These are phyloP conservation scores for Maudiozyma serrabonitensis DNA, from an alignment of 805 yeast species.

Conservation along the genomic window DNA sequence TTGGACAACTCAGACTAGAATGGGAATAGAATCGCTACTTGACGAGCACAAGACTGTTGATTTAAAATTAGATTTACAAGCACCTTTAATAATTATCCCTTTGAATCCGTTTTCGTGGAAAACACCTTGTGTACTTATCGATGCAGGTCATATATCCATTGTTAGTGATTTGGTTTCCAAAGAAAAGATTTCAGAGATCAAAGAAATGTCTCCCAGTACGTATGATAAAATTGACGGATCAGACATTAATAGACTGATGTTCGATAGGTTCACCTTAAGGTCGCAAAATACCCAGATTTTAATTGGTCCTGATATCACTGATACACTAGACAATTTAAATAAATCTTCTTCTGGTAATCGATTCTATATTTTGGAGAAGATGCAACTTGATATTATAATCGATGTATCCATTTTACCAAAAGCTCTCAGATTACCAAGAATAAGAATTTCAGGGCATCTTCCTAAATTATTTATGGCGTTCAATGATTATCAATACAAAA, in stretches of 20 bases:
- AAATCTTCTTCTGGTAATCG: conserved; percentile 28
- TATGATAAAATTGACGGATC: conserved; percentile 46
- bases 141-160: conserved; percentile 91
- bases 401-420: conserved; percentile 82
- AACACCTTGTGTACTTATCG: conserved; percentile 83
- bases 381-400: conserved; percentile 61
- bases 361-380: conserved; percentile 62
- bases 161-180: conserved; percentile 71
- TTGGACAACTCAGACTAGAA: conserved; percentile 75
- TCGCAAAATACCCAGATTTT: conserved; percentile 81
- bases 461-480: conserved; percentile 63
- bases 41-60: conserved; percentile 90
- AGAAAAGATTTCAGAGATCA: conserved; percentile 57
- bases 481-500: conserved; percentile 85
- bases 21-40: conserved; percentile 86
- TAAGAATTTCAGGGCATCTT: conserved; percentile 66
- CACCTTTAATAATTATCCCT: conserved; percentile 85
- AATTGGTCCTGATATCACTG: conserved; percentile 72
- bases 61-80: conserved; percentile 80
- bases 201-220: conserved; percentile 53
- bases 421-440: conserved; percentile 60
- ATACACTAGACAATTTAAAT: conserved; percentile 67
- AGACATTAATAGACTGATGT: conserved; percentile 68
- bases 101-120: conserved; percentile 67
- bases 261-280: conserved; percentile 71